These are phyloP conservation scores for Panicum hallii DNA, from an alignment of 202 grass and related monocot genomes.

Conservation along the genomic window DNA sequence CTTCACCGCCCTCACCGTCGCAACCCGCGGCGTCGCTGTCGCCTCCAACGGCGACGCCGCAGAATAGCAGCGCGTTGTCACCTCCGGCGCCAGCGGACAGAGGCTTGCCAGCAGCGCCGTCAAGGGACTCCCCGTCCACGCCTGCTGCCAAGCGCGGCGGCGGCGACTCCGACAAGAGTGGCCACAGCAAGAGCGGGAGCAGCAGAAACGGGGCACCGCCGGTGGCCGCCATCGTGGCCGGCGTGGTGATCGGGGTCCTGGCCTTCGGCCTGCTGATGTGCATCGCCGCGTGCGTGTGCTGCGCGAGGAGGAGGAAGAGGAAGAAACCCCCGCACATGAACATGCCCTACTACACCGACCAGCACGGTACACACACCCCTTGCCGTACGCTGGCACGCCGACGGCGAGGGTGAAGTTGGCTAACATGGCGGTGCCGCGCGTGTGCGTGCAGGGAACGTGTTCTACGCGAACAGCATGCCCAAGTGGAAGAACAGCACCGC, in stretches of 20 bases:
- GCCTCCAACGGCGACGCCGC: neutral
- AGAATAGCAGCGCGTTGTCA: neutral
- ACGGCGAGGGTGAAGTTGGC: neutral
- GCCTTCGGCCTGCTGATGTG: slow-evolving; percentile 60
- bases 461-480: slow-evolving; percentile 57
- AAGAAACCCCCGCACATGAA: slow-evolving; percentile 49
- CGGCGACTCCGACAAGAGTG: slow-evolving; percentile 10
- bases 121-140: slow-evolving; percentile 26
- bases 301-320: slow-evolving; percentile 73
- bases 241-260: slow-evolving; percentile 52
- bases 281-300: slow-evolving; percentile 66
- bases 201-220: neutral
- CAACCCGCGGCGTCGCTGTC: neutral
- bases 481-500: slow-evolving; percentile 46
- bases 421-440: neutral
- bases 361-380: slow-evolving; percentile 16
- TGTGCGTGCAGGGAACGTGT: slow-evolving; percentile 63
- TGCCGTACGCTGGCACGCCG: neutral
- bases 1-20: neutral
- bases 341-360: slow-evolving; percentile 62
- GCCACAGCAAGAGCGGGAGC: slow-evolving; percentile 20
- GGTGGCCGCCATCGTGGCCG: slow-evolving; percentile 46
- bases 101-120: slow-evolving; percentile 2
- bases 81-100: neutral
- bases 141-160: slow-evolving; percentile 37